Conservation (phyloP, 1,139 yeast genomes). For the Cylindricascospora bacillispora region DNA sequence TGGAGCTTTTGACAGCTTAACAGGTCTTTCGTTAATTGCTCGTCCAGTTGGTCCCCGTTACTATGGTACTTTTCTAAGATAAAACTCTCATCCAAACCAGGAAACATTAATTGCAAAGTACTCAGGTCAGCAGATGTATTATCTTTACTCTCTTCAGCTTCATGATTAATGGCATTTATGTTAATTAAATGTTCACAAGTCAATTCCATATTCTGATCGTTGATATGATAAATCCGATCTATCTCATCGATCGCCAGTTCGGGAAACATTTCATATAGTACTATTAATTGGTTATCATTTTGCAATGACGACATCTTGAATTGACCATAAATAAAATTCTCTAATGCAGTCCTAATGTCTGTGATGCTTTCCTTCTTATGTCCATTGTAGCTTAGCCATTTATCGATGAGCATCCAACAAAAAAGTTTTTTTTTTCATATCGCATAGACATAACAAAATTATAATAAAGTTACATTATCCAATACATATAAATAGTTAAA, state of each 20-base stretch:
- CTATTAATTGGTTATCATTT: not conserved
- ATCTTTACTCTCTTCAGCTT: not conserved
- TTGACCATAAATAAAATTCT: too few relatives aligned
- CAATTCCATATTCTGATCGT: not conserved
- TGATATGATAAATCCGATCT: not conserved
- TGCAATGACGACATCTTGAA: too few relatives aligned
- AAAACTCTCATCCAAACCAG: not conserved
- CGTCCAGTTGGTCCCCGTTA: not conserved
- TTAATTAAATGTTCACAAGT: not conserved
- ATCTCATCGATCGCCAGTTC: not conserved
- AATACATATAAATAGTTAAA: too few relatives aligned
- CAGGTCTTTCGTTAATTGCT: not conserved
- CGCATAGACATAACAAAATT: too few relatives aligned
- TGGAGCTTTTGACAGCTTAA: not conserved
- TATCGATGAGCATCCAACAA: too few relatives aligned
- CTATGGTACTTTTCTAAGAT: not conserved
- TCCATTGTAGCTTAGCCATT: too few relatives aligned
- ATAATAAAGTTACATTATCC: too few relatives aligned
- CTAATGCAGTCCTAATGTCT: too few relatives aligned
- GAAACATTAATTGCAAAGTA: not conserved
- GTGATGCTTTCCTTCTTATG: too few relatives aligned
- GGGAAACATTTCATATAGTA: conserved; percentile 10
- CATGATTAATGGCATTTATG: too few relatives aligned
- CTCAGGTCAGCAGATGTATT: not conserved
- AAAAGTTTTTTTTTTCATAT: too few relatives aligned